Conservation (phyloP, 169 alveolate genomes). For the Plasmodium coatneyi region DNA sequence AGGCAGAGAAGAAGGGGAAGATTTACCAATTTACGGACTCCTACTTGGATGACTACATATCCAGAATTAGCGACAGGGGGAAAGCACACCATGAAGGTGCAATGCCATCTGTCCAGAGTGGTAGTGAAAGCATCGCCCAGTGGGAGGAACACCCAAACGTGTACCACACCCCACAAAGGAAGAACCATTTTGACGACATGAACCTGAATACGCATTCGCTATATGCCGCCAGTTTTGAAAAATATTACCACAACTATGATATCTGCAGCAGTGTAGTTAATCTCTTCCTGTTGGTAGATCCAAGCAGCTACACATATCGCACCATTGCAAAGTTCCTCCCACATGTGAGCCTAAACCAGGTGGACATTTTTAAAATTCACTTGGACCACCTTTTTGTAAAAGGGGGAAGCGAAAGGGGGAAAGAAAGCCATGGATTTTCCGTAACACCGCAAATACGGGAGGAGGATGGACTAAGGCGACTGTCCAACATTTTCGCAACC, state of each 20-base stretch:
- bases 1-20: not conserved
- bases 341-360: constrained; percentile 2
- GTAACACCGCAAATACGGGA: not conserved
- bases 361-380: constrained; percentile 43
- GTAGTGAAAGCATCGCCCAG: not conserved
- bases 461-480: not conserved
- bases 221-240: constrained; percentile 44
- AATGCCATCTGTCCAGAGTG: not conserved
- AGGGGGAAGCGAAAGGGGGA: not conserved
- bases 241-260: constrained; percentile 40
- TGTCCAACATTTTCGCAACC: not conserved
- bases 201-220: constrained; percentile 22
- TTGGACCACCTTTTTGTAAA: not conserved
- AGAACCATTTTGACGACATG: constrained; percentile 54
- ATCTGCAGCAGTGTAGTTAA: constrained; percentile 12
- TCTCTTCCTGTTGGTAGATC: constrained; percentile 12
- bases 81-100: not conserved
- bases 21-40: constrained; percentile 37
- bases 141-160: not conserved
- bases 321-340: constrained; percentile 12
- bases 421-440: not conserved
- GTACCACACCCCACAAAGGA: not conserved
- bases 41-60: constrained; percentile 55
- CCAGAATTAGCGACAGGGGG: not conserved
- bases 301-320: not conserved